Evolutionary conservation across 441 rosid species (phyloP), one percentile per base, ranked within the genome.

Genomic region (Populus hybrid): DNA sequence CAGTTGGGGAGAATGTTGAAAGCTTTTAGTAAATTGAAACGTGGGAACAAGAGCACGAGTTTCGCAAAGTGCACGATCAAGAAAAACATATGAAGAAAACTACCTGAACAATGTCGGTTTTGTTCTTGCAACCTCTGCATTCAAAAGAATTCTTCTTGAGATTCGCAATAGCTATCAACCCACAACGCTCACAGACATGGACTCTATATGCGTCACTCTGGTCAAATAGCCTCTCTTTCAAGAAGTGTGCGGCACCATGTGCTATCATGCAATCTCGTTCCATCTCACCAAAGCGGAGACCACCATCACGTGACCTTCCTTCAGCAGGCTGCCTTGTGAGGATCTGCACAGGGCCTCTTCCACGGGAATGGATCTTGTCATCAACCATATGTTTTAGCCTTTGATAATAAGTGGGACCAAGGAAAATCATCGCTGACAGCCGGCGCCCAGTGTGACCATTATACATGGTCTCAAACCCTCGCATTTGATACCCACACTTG

Each of bases 181-280:
- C 99, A 77, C 98, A 94, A 26, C 75, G 80, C 88, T 96, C 95
- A 69, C 99, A 94, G 1, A 94, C 98, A 24, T 96, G 99, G 14
- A 96, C 94, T 82, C 98, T 92, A 68, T 94, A 94, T 1, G 99
- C 99, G 86, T 96, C 99, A 2, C 99, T 93, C 78, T 94, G 99
- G 86, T 96, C 98, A 79, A 94, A 96, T 82, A 96, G 74, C 81
- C 99, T 93, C 84, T 94, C 98, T 77, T 94, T 94, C 76, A 96
- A 90, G 69, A 96, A 96, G 82, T 91, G 86, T 10, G 98, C 95
- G 2, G 98, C 99, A 38, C 99, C 99, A 77, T 94, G 99, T 1
- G 99, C 99, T 75, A 94, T 96, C 98, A 94, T 96, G 79, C 99
- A 96, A 78, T 96, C 99, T 8, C 98, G 88, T 77, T 96, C 99